Evolutionary conservation across 495 filamentous ascomycete genomes (phyloP).

Genomic region (Xylaria grammica): DNA sequence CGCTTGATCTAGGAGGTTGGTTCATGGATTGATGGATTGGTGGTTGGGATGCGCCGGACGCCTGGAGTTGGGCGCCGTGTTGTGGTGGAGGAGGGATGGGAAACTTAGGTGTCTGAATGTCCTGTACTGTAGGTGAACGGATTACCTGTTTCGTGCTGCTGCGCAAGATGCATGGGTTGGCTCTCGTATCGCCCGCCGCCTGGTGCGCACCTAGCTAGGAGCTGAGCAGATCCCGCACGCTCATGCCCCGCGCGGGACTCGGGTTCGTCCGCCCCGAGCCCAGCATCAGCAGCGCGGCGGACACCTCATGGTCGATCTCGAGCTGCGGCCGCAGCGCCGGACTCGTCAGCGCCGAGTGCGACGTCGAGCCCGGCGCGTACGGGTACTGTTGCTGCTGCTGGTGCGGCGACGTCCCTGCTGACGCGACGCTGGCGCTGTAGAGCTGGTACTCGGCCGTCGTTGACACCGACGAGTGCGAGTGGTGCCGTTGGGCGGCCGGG

Average conservation of each 20-base stretch:
- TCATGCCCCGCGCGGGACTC: slow-evolving; percentile 64
- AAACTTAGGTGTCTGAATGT: too few species aligned
- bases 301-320: slow-evolving; percentile 76
- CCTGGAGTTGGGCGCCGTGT: too few species aligned
- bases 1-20: too few species aligned
- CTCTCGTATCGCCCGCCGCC: too few species aligned
- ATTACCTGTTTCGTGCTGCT: too few species aligned
- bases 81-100: too few species aligned
- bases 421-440: slow-evolving; percentile 39
- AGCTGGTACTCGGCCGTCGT: slow-evolving; percentile 33
- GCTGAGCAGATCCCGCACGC: slow-evolving; percentile 79
- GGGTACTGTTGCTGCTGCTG: slow-evolving; percentile 10
- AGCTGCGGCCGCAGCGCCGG: slow-evolving; percentile 53
- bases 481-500: slow-evolving; percentile 47
- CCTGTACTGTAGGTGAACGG: too few species aligned
- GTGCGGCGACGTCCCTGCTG: slow-evolving; percentile 31
- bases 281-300: slow-evolving; percentile 79
- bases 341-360: slow-evolving; percentile 53
- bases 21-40: too few species aligned
- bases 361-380: slow-evolving; percentile 31
- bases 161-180: too few species aligned
- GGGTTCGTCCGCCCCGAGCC: slow-evolving; percentile 47
- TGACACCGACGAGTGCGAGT: slow-evolving; percentile 52
- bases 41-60: too few species aligned
- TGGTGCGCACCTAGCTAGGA: too few species aligned